These are phyloP conservation scores for Leccinellum albellum DNA, from an alignment of 768 basidiomycete species.

Conservation along the genomic window DNA sequence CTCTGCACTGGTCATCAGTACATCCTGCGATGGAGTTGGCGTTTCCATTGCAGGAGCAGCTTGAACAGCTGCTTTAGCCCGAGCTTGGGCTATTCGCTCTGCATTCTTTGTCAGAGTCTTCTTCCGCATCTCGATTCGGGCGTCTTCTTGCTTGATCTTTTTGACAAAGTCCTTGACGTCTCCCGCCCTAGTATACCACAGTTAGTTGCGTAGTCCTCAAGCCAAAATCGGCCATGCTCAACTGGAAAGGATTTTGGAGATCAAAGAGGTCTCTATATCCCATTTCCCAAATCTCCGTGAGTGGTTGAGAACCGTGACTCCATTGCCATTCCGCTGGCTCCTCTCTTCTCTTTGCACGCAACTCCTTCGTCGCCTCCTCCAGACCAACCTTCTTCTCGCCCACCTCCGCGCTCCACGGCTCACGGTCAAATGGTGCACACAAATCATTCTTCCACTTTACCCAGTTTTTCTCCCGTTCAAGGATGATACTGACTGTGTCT, in stretches of 20 bases:
- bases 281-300: conserved; percentile 83
- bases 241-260: conserved; percentile 67
- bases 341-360: conserved; percentile 52
- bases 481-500: conserved; percentile 65
- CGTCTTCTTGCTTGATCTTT: conserved; percentile 65
- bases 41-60: conserved; percentile 20
- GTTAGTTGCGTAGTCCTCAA: conserved; percentile 1
- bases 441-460: conserved; percentile 84
- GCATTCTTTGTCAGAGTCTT: conserved; percentile 36
- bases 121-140: conserved; percentile 51
- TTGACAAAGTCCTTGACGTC: conserved; percentile 73
- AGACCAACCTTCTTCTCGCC: conserved; percentile 50
- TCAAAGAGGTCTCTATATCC: conserved; percentile 65
- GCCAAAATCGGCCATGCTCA: conserved; percentile 26
- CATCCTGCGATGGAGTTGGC: conserved; percentile 16
- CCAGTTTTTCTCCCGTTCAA: conserved; percentile 88
- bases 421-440: conserved; percentile 76
- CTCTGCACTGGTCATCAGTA: conserved; percentile 9
- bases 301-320: conserved; percentile 60
- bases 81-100: conserved; percentile 36
- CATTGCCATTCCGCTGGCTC: conserved; percentile 61
- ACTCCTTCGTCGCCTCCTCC: conserved; percentile 55
- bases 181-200: conserved; percentile 47
- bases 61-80: conserved; percentile 39
- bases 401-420: conserved; percentile 52